Base-by-base conservation (phyloP, 371 early-diverging fungal species). In the Saksenaea oblongispora region DNA sequence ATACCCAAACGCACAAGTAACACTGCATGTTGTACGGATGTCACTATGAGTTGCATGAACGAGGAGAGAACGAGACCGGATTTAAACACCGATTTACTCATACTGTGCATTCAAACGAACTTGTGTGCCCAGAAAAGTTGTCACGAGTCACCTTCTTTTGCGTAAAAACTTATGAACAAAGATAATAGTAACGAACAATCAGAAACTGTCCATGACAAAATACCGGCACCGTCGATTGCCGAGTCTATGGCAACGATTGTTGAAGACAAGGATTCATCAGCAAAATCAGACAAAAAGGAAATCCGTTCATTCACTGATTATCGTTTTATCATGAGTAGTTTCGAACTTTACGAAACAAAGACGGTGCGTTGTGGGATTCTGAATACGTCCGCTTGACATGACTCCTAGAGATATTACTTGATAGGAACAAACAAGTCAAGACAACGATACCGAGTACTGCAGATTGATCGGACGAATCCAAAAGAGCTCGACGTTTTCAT, bases 291-390 rank as follows among this genome's bases (percentile, higher is more conserved):
- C 17, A 65, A 75, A 54, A 67, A 73, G 14, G 64, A 63, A 41
- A 18, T 68, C 31, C 14, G 67, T 0, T 65, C 69, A 0, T 74
- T 67, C 57, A 58, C 77, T 0, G 69, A 69, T 54, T 66, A 68
- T 35, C 78, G 78, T 13, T 78, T 84, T 24, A 75, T 82, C 13
- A 76, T 90, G 62, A 86, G 81, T 55, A 75, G 76, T 34, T 90
- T 92, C 72, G 85, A 87, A n/a, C 75, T 94, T 10, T 94, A 94
- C 63, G 95, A 94, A 67, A 94, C 95, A 28, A 88, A 89, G 68
- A 87, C 92, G 31, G 91, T 91, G 78, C 65, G 80, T 13, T 9
- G 10, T 13, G 41, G 58, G 1, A 34, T 15, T 34, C 18, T 15
- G 28, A 26, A 5, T 4, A 7, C 31, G n/a, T 11, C 5, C 5